These are phyloP conservation scores for Leptographium wingfieldii DNA, from an alignment of 2,329 filamentous ascomycete genomes.

Conservation along the genomic window DNA sequence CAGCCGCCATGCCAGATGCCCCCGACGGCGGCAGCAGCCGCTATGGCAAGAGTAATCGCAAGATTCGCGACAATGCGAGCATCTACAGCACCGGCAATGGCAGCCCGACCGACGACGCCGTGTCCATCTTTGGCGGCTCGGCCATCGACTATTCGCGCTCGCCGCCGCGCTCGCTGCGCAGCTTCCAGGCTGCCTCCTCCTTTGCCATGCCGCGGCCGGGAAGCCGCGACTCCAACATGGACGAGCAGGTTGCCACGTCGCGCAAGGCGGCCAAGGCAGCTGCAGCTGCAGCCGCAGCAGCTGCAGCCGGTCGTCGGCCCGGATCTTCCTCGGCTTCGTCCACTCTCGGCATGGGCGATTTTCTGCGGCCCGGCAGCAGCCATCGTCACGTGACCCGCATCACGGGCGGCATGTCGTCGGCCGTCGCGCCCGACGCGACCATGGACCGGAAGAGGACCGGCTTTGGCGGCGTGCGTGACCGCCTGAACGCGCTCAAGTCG, in stretches of 20 bases:
- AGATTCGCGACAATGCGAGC: constrained; percentile 24
- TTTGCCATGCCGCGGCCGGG: constrained; percentile 23
- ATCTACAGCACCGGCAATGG: background rate
- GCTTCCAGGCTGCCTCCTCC: constrained; percentile 29
- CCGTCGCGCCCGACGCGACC: background rate
- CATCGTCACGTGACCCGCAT: background rate
- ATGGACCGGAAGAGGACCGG: constrained; percentile 4
- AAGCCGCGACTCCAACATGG: constrained; percentile 40
- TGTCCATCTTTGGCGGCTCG: constrained; percentile 39
- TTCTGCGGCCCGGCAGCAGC: constrained; percentile 1
- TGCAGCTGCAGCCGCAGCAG: background rate
- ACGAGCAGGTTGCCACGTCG: background rate
- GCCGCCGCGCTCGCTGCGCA: constrained; percentile 39
- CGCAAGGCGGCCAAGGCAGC: background rate
- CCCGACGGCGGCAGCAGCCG: constrained; percentile 28
- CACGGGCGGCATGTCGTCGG: background rate
- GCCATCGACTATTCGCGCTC: constrained; percentile 47
- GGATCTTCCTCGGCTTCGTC: background rate
- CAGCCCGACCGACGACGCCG: constrained; percentile 44
- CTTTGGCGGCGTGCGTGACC: constrained; percentile 13
- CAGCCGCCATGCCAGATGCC: constrained; percentile 23
- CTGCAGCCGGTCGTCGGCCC: background rate
- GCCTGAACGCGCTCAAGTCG: constrained; percentile 15
- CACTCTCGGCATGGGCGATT: background rate
- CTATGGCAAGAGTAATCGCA: background rate